A percentile compares a stretch with the other conserved stretches of the same genome.
phyloP scores from a whole-genome alignment of 768 basidiomycete genomes.

The Rhodotorula paludigena region DNA sequence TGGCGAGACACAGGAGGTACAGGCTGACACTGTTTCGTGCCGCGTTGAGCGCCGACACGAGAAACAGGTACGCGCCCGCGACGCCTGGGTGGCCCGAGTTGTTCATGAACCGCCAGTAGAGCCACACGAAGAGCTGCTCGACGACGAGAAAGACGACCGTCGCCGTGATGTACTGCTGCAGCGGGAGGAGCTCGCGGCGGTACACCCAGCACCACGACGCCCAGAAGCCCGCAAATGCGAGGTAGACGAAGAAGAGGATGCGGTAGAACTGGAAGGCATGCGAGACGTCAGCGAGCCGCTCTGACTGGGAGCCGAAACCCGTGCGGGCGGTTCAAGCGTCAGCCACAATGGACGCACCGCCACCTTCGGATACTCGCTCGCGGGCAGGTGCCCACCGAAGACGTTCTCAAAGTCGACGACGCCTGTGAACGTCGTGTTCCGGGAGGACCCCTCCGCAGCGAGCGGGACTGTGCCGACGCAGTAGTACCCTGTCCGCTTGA shows the following conservation, averaged over 20 bases:
- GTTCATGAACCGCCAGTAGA: constrained; percentile 92
- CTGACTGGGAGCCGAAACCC: not conserved
- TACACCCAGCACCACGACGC: constrained; percentile 76
- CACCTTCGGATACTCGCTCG: constrained; percentile 95
- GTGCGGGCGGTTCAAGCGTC: no score
- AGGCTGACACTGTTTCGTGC: constrained; percentile 79
- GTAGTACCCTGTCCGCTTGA: constrained; percentile 86
- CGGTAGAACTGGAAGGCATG: constrained; percentile 37
- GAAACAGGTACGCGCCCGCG: constrained; percentile 82
- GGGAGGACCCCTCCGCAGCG: constrained; percentile 57
- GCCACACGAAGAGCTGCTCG: constrained; percentile 86
- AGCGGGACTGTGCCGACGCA: constrained; percentile 89
- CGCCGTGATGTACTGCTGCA: constrained; percentile 88
- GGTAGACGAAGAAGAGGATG: constrained; percentile 73
- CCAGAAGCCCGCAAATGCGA: constrained; percentile 66
- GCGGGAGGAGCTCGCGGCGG: constrained; percentile 74
- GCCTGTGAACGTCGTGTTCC: constrained; percentile 45
- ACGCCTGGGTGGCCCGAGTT: constrained; percentile 57
- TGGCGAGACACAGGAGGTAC: constrained; percentile 88
- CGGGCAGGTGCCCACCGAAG: constrained; percentile 81
- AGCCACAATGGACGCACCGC: constrained; percentile 57
- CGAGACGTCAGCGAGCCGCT: not conserved
- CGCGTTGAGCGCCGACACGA: constrained; percentile 92
- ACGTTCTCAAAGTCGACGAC: constrained; percentile 77
- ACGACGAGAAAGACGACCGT: constrained; percentile 78